These are phyloP conservation scores for Coemansia brasiliensis DNA, from an alignment of 192 early-diverging fungal genomes.

Conservation along the genomic window DNA sequence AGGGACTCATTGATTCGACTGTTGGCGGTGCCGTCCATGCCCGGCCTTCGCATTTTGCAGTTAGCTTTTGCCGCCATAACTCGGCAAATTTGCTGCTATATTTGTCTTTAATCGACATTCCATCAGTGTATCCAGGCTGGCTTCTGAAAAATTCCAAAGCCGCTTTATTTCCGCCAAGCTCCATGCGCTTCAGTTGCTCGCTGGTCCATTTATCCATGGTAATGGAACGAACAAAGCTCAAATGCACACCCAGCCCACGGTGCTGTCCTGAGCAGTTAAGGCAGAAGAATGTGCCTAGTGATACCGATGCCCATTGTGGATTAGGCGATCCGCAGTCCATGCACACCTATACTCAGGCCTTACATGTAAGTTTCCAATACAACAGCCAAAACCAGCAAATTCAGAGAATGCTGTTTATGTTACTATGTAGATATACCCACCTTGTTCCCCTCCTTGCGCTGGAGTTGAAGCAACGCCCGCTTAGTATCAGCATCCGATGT, in stretches of 20 bases:
- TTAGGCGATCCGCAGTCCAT: slow-evolving; percentile 88
- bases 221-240: slow-evolving; percentile 97
- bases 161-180: slow-evolving; percentile 85
- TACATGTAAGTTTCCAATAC: neutral
- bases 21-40: slow-evolving; percentile 40
- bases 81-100: slow-evolving; percentile 85
- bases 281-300: slow-evolving; percentile 94
- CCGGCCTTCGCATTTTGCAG: slow-evolving; percentile 66
- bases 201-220: slow-evolving; percentile 97
- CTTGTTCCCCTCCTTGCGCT: slow-evolving; percentile 46
- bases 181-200: slow-evolving; percentile 95
- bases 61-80: slow-evolving; percentile 88
- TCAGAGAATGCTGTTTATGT: neutral
- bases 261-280: slow-evolving; percentile 92
- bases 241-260: slow-evolving; percentile 76
- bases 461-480: slow-evolving; percentile 37
- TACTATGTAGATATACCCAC: slow-evolving; percentile 8
- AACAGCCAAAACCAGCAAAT: neutral
- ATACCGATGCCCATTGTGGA: slow-evolving; percentile 89
- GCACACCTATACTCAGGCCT: slow-evolving; percentile 59
- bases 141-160: slow-evolving; percentile 83
- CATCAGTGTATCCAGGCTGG: slow-evolving; percentile 71
- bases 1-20: slow-evolving; percentile 20
- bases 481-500: slow-evolving; percentile 30
- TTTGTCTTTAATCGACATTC: slow-evolving; percentile 81